These are phyloP conservation scores for Penicillium steckii DNA, from an alignment of 495 filamentous ascomycete genomes.

Conservation along the genomic window DNA sequence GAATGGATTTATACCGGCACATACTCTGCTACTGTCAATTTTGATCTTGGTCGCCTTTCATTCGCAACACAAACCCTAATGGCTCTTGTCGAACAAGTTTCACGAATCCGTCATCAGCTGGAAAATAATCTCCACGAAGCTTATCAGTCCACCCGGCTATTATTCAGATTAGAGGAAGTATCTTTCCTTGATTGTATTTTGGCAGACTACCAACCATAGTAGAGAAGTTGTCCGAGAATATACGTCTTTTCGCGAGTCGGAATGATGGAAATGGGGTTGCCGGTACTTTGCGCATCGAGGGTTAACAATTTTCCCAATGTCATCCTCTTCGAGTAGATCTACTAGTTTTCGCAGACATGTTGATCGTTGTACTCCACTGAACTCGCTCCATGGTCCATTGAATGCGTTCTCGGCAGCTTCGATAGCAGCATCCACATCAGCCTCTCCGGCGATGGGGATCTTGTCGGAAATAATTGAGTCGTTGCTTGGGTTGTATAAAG, in stretches of 20 bases:
- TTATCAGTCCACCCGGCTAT: conserved; percentile 20
- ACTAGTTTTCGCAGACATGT: conserved; percentile 7
- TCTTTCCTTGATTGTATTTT: too few species aligned
- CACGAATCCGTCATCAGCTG: conserved; percentile 14
- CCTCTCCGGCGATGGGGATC: conserved; percentile 10
- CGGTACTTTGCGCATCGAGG: neutral
- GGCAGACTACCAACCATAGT: neutral
- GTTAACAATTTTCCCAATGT: neutral
- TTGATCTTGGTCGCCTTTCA: neutral
- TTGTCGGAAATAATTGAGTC: conserved; percentile 6
- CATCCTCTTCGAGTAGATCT: conserved; percentile 12
- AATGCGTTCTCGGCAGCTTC: conserved; percentile 14
- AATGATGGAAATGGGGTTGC: neutral
- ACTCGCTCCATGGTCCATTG: conserved; percentile 3
- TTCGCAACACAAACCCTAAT: conserved; percentile 3
- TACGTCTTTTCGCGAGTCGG: neutral
- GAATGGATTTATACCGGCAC: conserved; percentile 9
- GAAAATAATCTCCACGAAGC: conserved; percentile 14
- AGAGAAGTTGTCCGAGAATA: neutral
- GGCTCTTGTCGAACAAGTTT: conserved; percentile 27
- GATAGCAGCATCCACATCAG: conserved; percentile 14
- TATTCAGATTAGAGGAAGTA: too few species aligned
- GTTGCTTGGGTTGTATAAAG: conserved; percentile 13
- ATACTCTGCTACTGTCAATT: conserved; percentile 5
- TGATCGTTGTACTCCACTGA: neutral